Percentiles rank a stretch among this genome's conserved stretches.
Conservation (phyloP, 2,329 filamentous ascomycete species). For the Alternaria arbusti region DNA sequence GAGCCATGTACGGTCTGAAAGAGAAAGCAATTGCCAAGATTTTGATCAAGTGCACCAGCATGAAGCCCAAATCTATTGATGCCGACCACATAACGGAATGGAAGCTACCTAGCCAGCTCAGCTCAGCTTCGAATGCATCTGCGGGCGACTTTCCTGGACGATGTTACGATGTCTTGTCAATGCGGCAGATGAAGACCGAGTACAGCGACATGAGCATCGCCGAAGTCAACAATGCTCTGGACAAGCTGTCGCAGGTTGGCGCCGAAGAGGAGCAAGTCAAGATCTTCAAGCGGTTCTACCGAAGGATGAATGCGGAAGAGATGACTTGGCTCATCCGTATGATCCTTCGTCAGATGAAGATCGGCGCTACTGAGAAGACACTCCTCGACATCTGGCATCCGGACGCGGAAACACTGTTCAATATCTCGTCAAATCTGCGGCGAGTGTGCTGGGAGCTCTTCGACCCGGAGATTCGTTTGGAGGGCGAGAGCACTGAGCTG, state of each 20-base stretch:
- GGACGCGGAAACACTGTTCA: slow-evolving; percentile 69
- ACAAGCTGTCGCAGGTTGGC: slow-evolving; percentile 74
- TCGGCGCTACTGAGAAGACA: slow-evolving; percentile 83
- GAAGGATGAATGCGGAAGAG: slow-evolving; percentile 90
- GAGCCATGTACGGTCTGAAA: slow-evolving; percentile 92
- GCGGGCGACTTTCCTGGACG: slow-evolving; percentile 92
- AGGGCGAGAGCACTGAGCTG: slow-evolving; percentile 76
- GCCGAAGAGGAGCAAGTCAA: slow-evolving; percentile 85
- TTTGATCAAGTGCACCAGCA: slow-evolving; percentile 90
- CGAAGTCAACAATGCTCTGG: slow-evolving; percentile 86
- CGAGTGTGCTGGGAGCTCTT: slow-evolving; percentile 94
- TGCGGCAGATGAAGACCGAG: slow-evolving; percentile 76
- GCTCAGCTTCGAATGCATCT: slow-evolving; percentile 54
- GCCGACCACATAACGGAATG: slow-evolving; percentile 85
- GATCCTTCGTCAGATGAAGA: slow-evolving; percentile 79
- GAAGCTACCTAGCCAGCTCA: slow-evolving; percentile 78
- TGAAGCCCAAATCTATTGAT: slow-evolving; percentile 89
- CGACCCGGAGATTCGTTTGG: slow-evolving; percentile 74
- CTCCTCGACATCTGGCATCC: slow-evolving; percentile 72
- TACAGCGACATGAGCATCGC: slow-evolving; percentile 83
- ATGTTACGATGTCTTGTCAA: slow-evolving; percentile 85
- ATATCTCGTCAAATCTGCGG: slow-evolving; percentile 86
- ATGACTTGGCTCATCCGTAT: slow-evolving; percentile 95
- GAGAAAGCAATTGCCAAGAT: slow-evolving; percentile 90
- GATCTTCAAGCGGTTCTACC: slow-evolving; percentile 84